phyloP scores from a whole-genome alignment of 2,329 filamentous ascomycete species.

The Aspergillus sp. region DNA sequence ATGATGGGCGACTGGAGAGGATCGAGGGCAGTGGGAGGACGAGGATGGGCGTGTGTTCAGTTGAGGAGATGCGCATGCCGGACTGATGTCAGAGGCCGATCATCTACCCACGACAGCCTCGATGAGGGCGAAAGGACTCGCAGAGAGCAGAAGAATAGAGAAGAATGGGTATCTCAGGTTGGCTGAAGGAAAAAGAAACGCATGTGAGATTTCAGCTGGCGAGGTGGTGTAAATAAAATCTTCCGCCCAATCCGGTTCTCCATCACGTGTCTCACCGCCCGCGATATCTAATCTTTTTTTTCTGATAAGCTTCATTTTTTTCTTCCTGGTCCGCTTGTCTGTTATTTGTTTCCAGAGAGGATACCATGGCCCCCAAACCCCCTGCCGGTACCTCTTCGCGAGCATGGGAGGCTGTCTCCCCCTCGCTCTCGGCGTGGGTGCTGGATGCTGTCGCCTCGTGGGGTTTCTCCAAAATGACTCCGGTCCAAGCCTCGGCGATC shows the following conservation, averaged over 20 bases:
- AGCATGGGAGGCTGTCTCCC: slow-evolving; percentile 68
- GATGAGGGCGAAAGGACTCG: not conserved
- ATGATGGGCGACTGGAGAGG: slow-evolving; percentile 32
- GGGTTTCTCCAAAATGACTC: slow-evolving; percentile 85
- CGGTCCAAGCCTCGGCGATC: slow-evolving; percentile 90
- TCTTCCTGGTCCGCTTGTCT: not conserved
- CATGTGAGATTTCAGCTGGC: not conserved
- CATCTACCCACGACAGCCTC: not conserved
- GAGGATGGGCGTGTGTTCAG: slow-evolving; percentile 2
- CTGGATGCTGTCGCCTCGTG: slow-evolving; percentile 78
- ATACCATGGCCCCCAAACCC: slow-evolving; percentile 42
- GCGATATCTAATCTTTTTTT: slow-evolving; percentile 30
- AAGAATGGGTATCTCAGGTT: not conserved
- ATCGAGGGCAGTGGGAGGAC: not conserved
- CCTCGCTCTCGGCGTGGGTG: slow-evolving; percentile 76
- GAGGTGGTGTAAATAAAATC: not conserved
- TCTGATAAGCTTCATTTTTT: slow-evolving; percentile 10
- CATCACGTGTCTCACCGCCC: slow-evolving; percentile 23
- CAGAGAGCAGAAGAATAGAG: not conserved
- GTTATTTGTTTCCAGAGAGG: not conserved
- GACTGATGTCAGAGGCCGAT: slow-evolving; percentile 8
- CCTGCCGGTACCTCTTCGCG: slow-evolving; percentile 46
- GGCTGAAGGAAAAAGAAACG: not conserved
- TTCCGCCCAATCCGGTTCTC: slow-evolving; percentile 13
- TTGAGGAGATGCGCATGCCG: slow-evolving; percentile 1